Evolutionary conservation across 352 stramenopile genomes (phyloP).

Genomic region (Blastocystis sp.): DNA sequence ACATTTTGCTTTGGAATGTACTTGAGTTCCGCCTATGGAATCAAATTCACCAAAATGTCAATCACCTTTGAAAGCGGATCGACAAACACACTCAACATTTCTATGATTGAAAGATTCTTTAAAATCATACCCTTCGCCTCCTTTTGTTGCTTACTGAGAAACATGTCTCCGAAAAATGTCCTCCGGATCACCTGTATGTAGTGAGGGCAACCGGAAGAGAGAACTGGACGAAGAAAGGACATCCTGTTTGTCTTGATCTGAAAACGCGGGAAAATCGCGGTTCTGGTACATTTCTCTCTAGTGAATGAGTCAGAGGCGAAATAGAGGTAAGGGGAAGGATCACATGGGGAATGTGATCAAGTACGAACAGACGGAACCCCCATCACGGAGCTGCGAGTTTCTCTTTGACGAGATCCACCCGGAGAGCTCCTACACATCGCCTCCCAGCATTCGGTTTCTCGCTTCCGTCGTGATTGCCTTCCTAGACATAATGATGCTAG

Average conservation of each 20-base stretch:
- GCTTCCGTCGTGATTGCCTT: not conserved
- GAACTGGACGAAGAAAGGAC: not conserved
- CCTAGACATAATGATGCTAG: constrained; percentile 3
- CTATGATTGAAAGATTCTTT: not conserved
- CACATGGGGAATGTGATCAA: not conserved
- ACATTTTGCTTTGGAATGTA: constrained; percentile 41
- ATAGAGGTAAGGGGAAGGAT: not conserved
- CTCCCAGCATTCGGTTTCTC: not conserved
- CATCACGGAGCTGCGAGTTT: not conserved
- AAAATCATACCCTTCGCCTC: constrained; percentile 5
- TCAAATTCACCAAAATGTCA: not conserved
- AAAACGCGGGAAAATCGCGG: not conserved
- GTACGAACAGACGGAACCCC: not conserved
- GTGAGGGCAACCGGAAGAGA: not conserved
- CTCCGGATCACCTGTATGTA: not conserved
- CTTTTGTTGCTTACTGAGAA: not conserved
- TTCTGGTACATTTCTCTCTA: not conserved
- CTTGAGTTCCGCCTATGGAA: constrained; percentile 15
- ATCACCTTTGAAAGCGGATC: constrained; percentile 21
- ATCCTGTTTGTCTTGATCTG: not conserved
- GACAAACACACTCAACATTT: constrained; percentile 25
- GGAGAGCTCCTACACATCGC: not conserved
- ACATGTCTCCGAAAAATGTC: not conserved
- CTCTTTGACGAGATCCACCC: constrained; percentile 19
- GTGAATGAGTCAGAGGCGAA: constrained; percentile 21